Evolutionary conservation across 2,329 filamentous ascomycete genomes (phyloP).

Genomic region (Colletotrichum navitas): DNA sequence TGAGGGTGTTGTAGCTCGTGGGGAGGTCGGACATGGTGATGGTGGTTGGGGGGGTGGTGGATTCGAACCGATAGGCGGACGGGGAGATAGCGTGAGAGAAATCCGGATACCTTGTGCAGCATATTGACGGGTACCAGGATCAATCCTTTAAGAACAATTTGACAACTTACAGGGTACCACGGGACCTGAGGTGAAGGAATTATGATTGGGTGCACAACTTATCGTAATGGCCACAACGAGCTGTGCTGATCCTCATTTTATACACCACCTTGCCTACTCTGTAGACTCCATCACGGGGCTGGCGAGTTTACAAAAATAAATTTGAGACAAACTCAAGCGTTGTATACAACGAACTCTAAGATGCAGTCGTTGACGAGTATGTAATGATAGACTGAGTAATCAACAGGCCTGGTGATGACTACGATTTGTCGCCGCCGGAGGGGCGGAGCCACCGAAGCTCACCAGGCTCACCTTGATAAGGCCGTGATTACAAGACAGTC

Average conservation of each 20-base stretch:
- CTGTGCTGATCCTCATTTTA: neutral
- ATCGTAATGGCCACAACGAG: neutral
- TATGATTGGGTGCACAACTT: neutral
- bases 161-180: too few species aligned
- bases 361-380: neutral
- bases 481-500: constrained; percentile 12
- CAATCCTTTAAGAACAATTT: too few species aligned
- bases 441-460: neutral
- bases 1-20: constrained; percentile 56
- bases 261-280: neutral
- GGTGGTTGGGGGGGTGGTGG: neutral
- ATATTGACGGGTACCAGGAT: neutral
- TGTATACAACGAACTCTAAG: neutral
- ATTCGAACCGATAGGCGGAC: neutral
- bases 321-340: neutral
- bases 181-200: neutral
- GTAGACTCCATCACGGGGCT: neutral
- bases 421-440: neutral
- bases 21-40: constrained; percentile 45
- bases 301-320: neutral
- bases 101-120: neutral
- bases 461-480: constrained; percentile 19
- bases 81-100: neutral
- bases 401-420: neutral
- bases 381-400: neutral